Evolutionary conservation across 2,329 filamentous ascomycete genomes (phyloP).

Genomic region (Didymella glomerata): DNA sequence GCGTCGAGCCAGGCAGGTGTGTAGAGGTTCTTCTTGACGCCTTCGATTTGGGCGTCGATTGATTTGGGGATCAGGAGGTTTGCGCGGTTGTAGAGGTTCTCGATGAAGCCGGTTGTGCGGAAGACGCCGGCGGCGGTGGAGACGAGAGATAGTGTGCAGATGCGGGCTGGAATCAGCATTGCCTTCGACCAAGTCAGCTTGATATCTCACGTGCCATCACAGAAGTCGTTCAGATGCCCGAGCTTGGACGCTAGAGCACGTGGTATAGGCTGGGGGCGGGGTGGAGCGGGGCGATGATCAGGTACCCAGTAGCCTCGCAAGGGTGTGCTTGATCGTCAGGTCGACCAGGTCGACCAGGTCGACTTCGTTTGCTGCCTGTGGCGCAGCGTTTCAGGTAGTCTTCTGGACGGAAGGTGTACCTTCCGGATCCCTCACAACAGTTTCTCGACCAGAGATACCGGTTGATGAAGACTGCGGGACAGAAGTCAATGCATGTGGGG

Average conservation of each 20-base stretch:
- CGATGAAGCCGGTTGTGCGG: slow-evolving; percentile 60
- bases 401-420: slow-evolving; percentile 35
- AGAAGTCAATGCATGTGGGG: slow-evolving; percentile 14
- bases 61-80: slow-evolving; percentile 73
- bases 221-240: background rate
- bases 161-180: slow-evolving; percentile 57
- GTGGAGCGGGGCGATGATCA: slow-evolving; percentile 32
- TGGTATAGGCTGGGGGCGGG: slow-evolving; percentile 25
- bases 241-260: background rate
- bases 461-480: slow-evolving; percentile 8
- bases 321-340: slow-evolving; percentile 30
- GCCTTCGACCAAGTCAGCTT: slow-evolving; percentile 37
- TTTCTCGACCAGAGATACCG: background rate
- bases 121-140: slow-evolving; percentile 60
- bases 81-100: slow-evolving; percentile 69
- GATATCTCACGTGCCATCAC: background rate
- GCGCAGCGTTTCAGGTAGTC: slow-evolving; percentile 20
- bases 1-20: slow-evolving; percentile 67
- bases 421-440: slow-evolving; percentile 31
- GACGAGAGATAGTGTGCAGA: slow-evolving; percentile 60
- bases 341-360: background rate
- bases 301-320: slow-evolving; percentile 32
- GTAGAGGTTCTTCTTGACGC: slow-evolving; percentile 73
- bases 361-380: slow-evolving; percentile 29
- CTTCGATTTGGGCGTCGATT: slow-evolving; percentile 70